A percentile compares a stretch with the other conserved stretches of the same genome.
Evolutionary conservation across 345 rosid genomes (phyloP).

Genomic region (Jatropha curcas): DNA sequence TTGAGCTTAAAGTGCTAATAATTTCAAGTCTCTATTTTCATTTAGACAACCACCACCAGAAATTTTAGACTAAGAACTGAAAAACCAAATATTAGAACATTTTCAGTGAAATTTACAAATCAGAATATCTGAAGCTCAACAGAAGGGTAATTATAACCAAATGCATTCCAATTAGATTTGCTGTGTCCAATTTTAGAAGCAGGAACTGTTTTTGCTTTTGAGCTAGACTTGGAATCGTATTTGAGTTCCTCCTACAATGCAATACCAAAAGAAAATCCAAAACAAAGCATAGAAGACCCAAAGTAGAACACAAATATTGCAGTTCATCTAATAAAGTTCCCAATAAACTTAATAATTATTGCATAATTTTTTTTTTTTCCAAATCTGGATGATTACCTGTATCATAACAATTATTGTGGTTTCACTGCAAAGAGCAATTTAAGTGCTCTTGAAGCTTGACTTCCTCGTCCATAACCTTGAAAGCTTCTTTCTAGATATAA

Average conservation of each 20-base stretch:
- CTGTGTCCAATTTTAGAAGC: slow-evolving; percentile 41
- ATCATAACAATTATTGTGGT: slow-evolving; percentile 67
- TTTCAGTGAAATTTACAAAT: not conserved
- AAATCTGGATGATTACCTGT: too few relatives aligned
- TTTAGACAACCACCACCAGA: not conserved
- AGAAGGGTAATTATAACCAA: slow-evolving; percentile 53
- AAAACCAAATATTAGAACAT: not conserved
- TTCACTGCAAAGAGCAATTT: slow-evolving; percentile 59
- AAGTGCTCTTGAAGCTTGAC: slow-evolving; percentile 56
- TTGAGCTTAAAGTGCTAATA: not conserved
- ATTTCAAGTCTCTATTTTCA: not conserved
- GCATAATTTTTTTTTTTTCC: too few relatives aligned
- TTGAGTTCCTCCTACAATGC: slow-evolving; percentile 50
- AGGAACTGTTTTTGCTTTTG: slow-evolving; percentile 34
- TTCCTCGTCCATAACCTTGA: slow-evolving; percentile 62
- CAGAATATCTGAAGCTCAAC: slow-evolving; percentile 42
- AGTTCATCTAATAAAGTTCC: not conserved
- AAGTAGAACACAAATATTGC: not conserved
- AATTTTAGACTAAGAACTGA: not conserved
- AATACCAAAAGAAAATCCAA: slow-evolving; percentile 14
- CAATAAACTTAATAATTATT: too few relatives aligned
- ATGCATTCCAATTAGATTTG: slow-evolving; percentile 37
- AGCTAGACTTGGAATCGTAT: slow-evolving; percentile 9
- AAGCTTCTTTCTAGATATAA: slow-evolving; percentile 45
- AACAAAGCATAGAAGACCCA: slow-evolving; percentile 8